These are phyloP conservation scores for Cladophialophora chaetospira DNA, from an alignment of 2,329 filamentous ascomycete genomes.

Conservation along the genomic window DNA sequence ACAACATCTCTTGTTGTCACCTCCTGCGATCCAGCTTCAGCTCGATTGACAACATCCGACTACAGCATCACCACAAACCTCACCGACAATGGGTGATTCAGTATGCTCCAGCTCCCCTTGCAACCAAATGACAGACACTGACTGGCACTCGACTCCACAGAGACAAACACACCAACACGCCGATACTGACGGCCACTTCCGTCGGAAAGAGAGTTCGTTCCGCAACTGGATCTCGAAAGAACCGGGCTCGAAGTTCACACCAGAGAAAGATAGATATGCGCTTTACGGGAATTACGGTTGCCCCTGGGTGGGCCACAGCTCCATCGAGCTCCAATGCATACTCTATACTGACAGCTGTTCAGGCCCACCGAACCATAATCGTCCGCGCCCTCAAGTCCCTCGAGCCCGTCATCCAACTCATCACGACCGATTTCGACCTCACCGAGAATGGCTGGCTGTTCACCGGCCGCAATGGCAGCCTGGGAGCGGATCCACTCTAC, in stretches of 20 bases:
- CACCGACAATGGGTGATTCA: constrained; percentile 27
- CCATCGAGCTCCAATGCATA: not conserved
- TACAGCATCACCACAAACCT: not conserved
- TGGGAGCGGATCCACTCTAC: constrained; percentile 67
- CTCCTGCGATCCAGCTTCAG: not conserved
- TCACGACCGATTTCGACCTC: constrained; percentile 48
- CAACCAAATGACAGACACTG: not conserved
- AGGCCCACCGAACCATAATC: constrained; percentile 54
- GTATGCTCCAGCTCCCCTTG: constrained; percentile 3
- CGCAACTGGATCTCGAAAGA: constrained; percentile 58
- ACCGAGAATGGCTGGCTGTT: constrained; percentile 71
- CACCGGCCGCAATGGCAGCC: constrained; percentile 59
- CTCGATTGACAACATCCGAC: not conserved
- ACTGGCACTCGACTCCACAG: constrained; percentile 14
- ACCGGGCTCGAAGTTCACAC: constrained; percentile 55
- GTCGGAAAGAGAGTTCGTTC: constrained; percentile 57
- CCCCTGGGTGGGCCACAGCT: constrained; percentile 52
- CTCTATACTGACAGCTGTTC: constrained; percentile 8
- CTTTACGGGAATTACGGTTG: constrained; percentile 64
- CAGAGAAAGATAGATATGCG: constrained; percentile 62
- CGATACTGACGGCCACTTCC: constrained; percentile 55
- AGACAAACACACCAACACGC: constrained; percentile 38
- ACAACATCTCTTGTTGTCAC: not conserved
- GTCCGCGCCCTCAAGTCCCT: constrained; percentile 54
- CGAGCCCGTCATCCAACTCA: constrained; percentile 52